Base-by-base conservation (phyloP, 768 basidiomycete genomes). In the Crepidotus variabilis region DNA sequence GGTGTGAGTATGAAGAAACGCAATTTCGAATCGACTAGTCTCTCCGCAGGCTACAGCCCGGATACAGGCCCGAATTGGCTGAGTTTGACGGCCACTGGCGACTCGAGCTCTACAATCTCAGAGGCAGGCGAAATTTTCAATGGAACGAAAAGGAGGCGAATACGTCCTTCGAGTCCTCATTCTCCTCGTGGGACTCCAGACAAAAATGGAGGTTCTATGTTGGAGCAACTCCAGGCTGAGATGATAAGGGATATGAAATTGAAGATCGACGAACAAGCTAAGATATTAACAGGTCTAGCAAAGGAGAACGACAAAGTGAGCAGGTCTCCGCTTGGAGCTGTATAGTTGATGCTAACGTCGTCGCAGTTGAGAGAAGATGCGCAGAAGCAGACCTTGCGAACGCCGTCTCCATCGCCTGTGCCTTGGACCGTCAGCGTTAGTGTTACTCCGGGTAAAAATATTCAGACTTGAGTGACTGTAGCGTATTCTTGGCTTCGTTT, bases 281-380 rank as follows among this genome's bases (percentile, higher is more conserved):
- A 70, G 48, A 72, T 75, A 16, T 71, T 83, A 8, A 71, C 78
- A 49, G 56, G 64, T 52, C 60, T 83, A 28, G 65, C 69, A 13
- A 75, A 75, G 59, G 81, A 83, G 60, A 82, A 83, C 57, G 67
- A 69, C 47, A 74, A 77, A 73, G 81, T 79, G 49, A 50, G 59
- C 16, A 16, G 48, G 22, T 13, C 20, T 55, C n/a, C 35, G 36
- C 24, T 35, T 39, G n/a, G 14, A 43, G 23, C 6, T 13, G 28
- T 49, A 46, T 28, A n/a, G 35, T 22, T 28, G 11, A 39, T 43
- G n/a, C 47, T 24, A 13, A 51, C 21, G 34, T 28, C 13, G 13
- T n/a, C 22, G 14, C 47, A 49, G 47, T 49, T 49, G 14, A 21
- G 47, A 22, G 22, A 13, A 6, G 21, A 46, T 46, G 47, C 50